These are phyloP conservation scores for Echria macrotheca DNA, from an alignment of 495 filamentous ascomycete species.

Conservation along the genomic window DNA sequence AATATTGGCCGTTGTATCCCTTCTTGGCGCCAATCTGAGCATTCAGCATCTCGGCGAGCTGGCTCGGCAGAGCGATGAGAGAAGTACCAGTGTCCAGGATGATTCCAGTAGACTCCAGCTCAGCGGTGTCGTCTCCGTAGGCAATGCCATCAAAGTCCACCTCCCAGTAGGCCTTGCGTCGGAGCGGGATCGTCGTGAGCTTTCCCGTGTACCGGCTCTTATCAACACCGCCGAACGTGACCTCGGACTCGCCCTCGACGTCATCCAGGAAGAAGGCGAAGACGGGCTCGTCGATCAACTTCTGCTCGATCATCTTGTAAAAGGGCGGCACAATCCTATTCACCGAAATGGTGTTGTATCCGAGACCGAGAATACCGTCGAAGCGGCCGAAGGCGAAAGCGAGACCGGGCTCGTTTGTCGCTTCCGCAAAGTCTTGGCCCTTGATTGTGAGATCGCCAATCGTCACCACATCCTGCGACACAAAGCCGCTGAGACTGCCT, in stretches of 20 bases:
- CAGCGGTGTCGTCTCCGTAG: conserved; percentile 75
- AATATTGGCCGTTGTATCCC: conserved; percentile 91
- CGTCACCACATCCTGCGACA: conserved; percentile 76
- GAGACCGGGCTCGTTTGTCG: conserved; percentile 86
- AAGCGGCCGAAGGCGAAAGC: conserved; percentile 98
- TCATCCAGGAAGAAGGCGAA: conserved; percentile 93
- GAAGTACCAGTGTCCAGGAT: conserved; percentile 99
- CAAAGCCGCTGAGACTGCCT: conserved; percentile 87
- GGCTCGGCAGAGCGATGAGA: conserved; percentile 88
- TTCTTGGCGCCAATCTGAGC: conserved; percentile 98
- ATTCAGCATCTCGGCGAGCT: conserved; percentile 94
- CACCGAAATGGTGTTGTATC: conserved; percentile 92
- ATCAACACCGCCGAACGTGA: conserved; percentile 87
- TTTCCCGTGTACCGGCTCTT: conserved; percentile 82
- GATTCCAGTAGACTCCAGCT: conserved; percentile 87
- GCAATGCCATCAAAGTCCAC: conserved; percentile 89
- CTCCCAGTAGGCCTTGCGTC: conserved; percentile 99
- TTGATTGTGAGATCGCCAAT: conserved; percentile 88
- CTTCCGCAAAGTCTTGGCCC: conserved; percentile 91
- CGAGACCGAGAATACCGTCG: conserved; percentile 95
- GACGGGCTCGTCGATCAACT: conserved; percentile 81
- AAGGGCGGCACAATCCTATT: conserved; percentile 92
- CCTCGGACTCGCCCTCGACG: conserved; percentile 74
- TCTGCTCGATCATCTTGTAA: conserved; percentile 90
- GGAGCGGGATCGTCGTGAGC: conserved; percentile 84